Evolutionary conservation across 2,329 filamentous ascomycete genomes (phyloP).

Genomic region (Fonsecaea erecta): DNA sequence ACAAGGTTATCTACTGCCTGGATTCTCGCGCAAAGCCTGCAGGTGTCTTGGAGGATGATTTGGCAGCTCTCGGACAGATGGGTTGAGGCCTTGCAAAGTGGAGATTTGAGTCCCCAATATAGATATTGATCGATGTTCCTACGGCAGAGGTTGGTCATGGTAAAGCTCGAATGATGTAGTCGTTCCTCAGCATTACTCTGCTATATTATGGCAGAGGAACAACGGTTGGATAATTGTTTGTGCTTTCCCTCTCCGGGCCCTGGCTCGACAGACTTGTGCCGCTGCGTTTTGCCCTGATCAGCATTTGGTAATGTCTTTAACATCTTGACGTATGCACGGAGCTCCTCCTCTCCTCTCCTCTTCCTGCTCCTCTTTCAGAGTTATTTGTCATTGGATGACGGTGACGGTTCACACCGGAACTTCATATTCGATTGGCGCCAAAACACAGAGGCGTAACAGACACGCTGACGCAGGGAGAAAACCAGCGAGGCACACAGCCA

Average conservation of each 20-base stretch:
- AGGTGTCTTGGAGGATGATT: conserved; percentile 1
- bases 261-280: background rate
- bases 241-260: background rate
- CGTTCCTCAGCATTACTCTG: background rate
- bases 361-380: background rate
- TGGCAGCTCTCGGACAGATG: conserved; percentile 11
- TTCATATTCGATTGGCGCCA: background rate
- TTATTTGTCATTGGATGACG: background rate
- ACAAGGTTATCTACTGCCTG: background rate
- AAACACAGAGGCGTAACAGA: background rate
- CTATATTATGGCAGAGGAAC: background rate
- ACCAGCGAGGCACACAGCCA: background rate
- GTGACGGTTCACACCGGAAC: background rate
- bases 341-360: background rate
- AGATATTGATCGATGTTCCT: conserved; percentile 4
- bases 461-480: background rate
- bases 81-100: conserved; percentile 2
- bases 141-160: background rate
- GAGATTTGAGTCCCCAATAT: conserved; percentile 1
- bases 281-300: no score
- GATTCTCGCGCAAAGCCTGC: background rate
- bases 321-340: background rate
- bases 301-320: no score
- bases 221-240: conserved; percentile 4
- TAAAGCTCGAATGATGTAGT: conserved; percentile 12